phyloP scores from a whole-genome alignment of 768 basidiomycete genomes.

The Suillus fuscotomentosus region DNA sequence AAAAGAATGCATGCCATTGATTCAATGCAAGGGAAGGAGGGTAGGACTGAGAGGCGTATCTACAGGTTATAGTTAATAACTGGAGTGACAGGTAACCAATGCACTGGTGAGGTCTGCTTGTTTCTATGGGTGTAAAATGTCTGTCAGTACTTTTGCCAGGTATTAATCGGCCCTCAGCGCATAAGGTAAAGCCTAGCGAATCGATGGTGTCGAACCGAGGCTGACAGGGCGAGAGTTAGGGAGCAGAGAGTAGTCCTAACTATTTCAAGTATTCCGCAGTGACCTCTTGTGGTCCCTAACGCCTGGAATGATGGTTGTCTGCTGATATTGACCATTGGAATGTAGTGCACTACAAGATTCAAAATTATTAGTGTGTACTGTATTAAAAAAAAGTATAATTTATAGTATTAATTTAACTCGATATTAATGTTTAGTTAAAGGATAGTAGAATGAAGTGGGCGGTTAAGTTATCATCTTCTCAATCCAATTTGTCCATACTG shows the following conservation, averaged over 20 bases:
- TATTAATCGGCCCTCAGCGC: neutral
- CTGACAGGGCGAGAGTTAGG: neutral
- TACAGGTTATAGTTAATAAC: conserved; percentile 10
- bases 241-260: neutral
- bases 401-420: neutral
- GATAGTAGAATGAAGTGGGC: neutral
- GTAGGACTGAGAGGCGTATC: neutral
- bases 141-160: neutral
- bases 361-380: neutral
- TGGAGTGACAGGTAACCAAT: neutral
- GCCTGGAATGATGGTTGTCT: neutral
- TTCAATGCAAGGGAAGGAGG: neutral
- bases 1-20: neutral
- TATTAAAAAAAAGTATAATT: neutral
- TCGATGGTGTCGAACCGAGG: neutral
- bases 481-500: neutral
- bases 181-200: neutral
- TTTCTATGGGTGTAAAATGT: conserved; percentile 15
- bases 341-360: neutral
- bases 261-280: neutral
- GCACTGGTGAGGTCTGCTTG: conserved; percentile 2
- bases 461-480: neutral
- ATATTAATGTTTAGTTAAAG: neutral
- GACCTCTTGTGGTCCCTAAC: neutral
- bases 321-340: neutral